A percentile compares a stretch with the other conserved stretches of the same genome.
These are phyloP conservation scores for Oryza punctata DNA, from an alignment of 176 grass and related monocot genomes.

Conservation along the genomic window DNA sequence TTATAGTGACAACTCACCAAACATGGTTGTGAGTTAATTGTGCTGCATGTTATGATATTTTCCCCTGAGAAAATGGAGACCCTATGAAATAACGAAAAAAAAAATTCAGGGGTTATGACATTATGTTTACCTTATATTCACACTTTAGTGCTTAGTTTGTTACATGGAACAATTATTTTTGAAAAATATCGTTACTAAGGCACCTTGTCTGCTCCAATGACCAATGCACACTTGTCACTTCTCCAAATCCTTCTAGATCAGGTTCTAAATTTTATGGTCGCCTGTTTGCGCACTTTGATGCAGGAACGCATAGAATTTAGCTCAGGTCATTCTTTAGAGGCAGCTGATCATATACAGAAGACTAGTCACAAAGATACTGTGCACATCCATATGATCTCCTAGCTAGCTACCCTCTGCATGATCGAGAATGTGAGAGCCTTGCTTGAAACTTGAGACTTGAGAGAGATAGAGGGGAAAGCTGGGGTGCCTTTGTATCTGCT, in stretches of 20 bases:
- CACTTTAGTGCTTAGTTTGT: not conserved
- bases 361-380: constrained; percentile 46
- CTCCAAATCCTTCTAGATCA: constrained; percentile 46
- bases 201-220: constrained; percentile 1
- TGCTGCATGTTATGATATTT: not conserved
- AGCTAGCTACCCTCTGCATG: constrained; percentile 4
- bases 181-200: not conserved
- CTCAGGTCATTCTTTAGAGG: constrained; percentile 56
- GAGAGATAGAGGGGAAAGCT: constrained; percentile 45
- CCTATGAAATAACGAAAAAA: constrained; percentile 2
- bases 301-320: constrained; percentile 36
- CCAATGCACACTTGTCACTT: constrained; percentile 35
- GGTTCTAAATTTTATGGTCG: constrained; percentile 46
- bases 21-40: not conserved
- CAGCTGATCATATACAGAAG: constrained; percentile 34
- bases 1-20: not conserved
- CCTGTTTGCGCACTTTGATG: constrained; percentile 58
- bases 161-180: not conserved
- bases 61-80: not conserved
- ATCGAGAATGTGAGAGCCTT: constrained; percentile 5
- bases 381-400: constrained; percentile 37
- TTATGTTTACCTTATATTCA: constrained; percentile 6
- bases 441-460: not conserved
- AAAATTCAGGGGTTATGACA: not conserved
- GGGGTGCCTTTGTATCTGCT: constrained; percentile 66